A percentile compares a stretch with the other conserved stretches of the same genome.
These are phyloP conservation scores for Phanerodontia chrysosporium DNA, from an alignment of 768 basidiomycete species.

Conservation along the genomic window DNA sequence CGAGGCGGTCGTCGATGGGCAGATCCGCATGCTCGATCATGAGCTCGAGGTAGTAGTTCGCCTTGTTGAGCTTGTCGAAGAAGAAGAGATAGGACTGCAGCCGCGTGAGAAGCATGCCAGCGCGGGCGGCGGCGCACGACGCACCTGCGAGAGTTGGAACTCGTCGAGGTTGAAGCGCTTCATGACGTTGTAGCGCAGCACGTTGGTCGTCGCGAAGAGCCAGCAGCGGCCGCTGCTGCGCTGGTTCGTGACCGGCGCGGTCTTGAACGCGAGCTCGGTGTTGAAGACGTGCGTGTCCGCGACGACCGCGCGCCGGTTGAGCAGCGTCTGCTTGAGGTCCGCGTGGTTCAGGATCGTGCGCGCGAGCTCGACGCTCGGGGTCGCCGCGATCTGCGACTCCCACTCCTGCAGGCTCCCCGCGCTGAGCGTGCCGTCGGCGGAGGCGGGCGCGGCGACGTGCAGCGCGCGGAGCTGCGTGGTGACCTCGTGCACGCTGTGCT, in stretches of 20 bases:
- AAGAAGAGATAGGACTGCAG: conserved; percentile 85
- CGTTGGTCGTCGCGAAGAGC: conserved; percentile 91
- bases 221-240: conserved; percentile 89
- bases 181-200: conserved; percentile 80
- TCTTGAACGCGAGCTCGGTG: conserved; percentile 72
- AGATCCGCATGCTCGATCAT: conserved; percentile 77
- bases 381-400: conserved; percentile 51
- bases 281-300: conserved; percentile 81
- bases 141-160: conserved; percentile 86
- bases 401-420: conserved; percentile 57
- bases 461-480: conserved; percentile 11
- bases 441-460: conserved; percentile 31
- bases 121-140: conserved; percentile 9
- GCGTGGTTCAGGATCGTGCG: conserved; percentile 71
- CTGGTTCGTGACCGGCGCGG: conserved; percentile 82
- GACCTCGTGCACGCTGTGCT: conserved; percentile 12
- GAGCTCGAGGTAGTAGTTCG: conserved; percentile 88
- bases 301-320: conserved; percentile 57
- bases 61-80: conserved; percentile 94
- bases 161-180: conserved; percentile 81
- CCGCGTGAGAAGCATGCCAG: not conserved
- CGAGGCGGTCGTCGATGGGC: conserved; percentile 79
- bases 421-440: conserved; percentile 59
- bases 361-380: conserved; percentile 68
- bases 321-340: conserved; percentile 58